Base-by-base conservation (phyloP, 768 basidiomycete species). In the Auriculariales sp. region DNA sequence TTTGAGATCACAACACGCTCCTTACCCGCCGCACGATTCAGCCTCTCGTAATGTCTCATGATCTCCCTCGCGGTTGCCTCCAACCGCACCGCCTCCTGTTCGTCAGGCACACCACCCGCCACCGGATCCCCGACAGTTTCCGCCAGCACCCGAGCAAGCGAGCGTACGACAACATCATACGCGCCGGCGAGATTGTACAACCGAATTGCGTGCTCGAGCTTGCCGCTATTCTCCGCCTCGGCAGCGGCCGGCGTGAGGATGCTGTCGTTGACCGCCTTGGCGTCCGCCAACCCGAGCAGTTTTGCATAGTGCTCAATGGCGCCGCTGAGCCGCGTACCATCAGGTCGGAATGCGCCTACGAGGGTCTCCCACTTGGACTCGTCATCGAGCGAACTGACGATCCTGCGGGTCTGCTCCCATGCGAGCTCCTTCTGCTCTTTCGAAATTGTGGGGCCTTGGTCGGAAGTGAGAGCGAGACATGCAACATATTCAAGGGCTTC, bases 401-500 rank as follows among this genome's bases (percentile, higher is more conserved):
- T 83, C 35, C 84, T 72, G 42, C 87, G 69, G 1, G 78, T 78
- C 22, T 87, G 75, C 44, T 88, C 84, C 83, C 86, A 88, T 2
- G 87, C 79, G 29, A 65, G 74, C 60, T 87, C 81, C 32, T 89
- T 66, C 58, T 95, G 92, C 60, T 92, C 86, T 57, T 78, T 79
- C n/a, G 90, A 89, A 10, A 83, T 71, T 1, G 74, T 75, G 2
- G 70, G 69, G 2, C 73, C 70, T 31, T 86, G 80, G 61, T 94
- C 90, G 6, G 80, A 71, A 25, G 76, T 74, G 4, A 97, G 73
- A 49, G 81, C 79, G 4, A 95, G 74, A 52, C 85, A 85, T 59
- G 91, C 92, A 22, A 93, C 84, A 56, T 97, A 98, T 64, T 99
- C 92, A 47, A 99, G 66, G 0, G 93, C 94, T 58, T 93, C 88